A percentile compares a stretch with the other conserved stretches of the same genome.
Evolutionary conservation across 108 stramenopile genomes (phyloP).

Genomic region (Pelagomonas calceolata): DNA sequence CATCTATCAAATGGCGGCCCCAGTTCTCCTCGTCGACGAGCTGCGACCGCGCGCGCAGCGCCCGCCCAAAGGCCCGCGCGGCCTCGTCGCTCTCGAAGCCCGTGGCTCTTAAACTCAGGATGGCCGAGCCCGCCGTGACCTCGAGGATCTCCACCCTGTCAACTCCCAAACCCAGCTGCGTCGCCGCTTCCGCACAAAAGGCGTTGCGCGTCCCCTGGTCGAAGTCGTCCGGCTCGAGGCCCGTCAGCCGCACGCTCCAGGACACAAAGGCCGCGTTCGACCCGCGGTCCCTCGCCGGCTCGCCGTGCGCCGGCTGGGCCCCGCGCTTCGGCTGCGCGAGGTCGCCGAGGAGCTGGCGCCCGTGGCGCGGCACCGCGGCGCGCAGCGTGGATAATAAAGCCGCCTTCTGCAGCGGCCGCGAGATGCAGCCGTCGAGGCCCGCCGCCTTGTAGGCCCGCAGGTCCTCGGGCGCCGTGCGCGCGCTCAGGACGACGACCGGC

Average conservation of each 20-base stretch:
- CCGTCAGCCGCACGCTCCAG: too few species aligned
- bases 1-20: slow-evolving; percentile 18
- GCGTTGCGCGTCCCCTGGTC: not conserved
- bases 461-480: slow-evolving; percentile 34
- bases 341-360: slow-evolving; percentile 3
- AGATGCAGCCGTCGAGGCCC: slow-evolving; percentile 53
- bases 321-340: too few species aligned
- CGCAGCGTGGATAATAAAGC: slow-evolving; percentile 38
- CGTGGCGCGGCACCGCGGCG: slow-evolving; percentile 42
- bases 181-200: slow-evolving; percentile 2
- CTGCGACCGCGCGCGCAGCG: not conserved
- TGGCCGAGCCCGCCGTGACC: not conserved
- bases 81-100: slow-evolving; percentile 3
- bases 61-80: not conserved
- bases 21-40: not conserved
- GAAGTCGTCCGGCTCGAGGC: slow-evolving; percentile 1
- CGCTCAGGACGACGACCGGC: slow-evolving; percentile 39
- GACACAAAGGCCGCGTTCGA: too few species aligned
- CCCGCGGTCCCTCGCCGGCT: too few species aligned
- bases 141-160: not conserved
- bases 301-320: too few species aligned
- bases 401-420: slow-evolving; percentile 26
- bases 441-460: slow-evolving; percentile 42
- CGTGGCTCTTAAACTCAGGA: not conserved
- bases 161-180: slow-evolving; percentile 6